phyloP scores from a whole-genome alignment of 2,329 filamentous ascomycete species.

The Plectosphaerella cucumerina region DNA sequence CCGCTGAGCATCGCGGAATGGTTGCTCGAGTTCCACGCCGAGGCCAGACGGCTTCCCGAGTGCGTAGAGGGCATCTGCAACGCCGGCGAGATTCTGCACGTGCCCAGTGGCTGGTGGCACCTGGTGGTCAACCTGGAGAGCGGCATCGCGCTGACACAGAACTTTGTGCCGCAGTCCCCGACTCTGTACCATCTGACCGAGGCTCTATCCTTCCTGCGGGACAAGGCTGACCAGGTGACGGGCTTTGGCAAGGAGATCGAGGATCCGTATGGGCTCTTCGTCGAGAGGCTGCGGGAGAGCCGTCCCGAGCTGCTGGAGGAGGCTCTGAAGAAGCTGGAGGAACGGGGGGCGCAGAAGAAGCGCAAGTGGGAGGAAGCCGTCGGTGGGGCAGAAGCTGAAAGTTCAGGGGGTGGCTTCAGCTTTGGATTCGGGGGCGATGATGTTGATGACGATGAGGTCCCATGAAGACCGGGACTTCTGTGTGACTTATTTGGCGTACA shows the following conservation, averaged over 20 bases:
- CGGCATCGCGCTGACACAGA: conserved; percentile 88
- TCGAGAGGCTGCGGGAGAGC: conserved; percentile 57
- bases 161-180: conserved; percentile 74
- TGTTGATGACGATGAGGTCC: conserved; percentile 35
- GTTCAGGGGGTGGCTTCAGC: conserved; percentile 38
- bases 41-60: conserved; percentile 70
- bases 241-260: conserved; percentile 71
- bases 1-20: conserved; percentile 97
- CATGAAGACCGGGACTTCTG: neutral
- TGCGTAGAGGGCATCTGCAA: conserved; percentile 83
- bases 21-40: conserved; percentile 82
- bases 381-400: conserved; percentile 35
- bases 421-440: conserved; percentile 48
- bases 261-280: conserved; percentile 73
- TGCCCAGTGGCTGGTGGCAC: conserved; percentile 96
- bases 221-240: conserved; percentile 81
- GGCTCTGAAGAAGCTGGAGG: conserved; percentile 61
- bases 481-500: neutral
- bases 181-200: conserved; percentile 58
- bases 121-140: conserved; percentile 84
- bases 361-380: conserved; percentile 84
- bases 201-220: conserved; percentile 73
- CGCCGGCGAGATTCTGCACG: conserved; percentile 83
- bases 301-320: conserved; percentile 65
- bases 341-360: conserved; percentile 61